Evolutionary conservation across 2,329 filamentous ascomycete species (phyloP).

Genomic region (Cercospora zeina): DNA sequence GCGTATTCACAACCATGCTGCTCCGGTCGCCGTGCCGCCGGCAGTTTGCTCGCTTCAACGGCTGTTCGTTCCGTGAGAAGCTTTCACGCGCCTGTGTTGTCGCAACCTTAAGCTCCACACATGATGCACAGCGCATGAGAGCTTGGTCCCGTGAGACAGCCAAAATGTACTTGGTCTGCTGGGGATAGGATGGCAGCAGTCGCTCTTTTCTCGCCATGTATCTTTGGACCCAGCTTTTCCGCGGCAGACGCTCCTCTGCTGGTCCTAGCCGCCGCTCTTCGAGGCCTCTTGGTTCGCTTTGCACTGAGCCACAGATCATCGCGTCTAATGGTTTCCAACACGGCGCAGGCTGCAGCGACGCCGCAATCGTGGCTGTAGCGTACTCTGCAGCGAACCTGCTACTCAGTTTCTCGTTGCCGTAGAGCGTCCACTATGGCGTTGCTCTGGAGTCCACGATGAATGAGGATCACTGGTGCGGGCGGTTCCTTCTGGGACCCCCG

Average conservation of each 20-base stretch:
- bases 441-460: constrained; percentile 18
- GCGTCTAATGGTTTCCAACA: constrained; percentile 6
- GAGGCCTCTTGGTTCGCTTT: not conserved
- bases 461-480: constrained; percentile 16
- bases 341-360: constrained; percentile 14
- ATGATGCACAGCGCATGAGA: constrained; percentile 17
- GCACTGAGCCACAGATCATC: constrained; percentile 7
- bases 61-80: constrained; percentile 15
- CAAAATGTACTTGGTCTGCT: constrained; percentile 7
- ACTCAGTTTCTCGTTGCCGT: not conserved
- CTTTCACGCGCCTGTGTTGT: constrained; percentile 5
- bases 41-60: constrained; percentile 12
- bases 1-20: too few relatives aligned
- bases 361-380: constrained; percentile 9
- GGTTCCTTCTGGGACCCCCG: constrained; percentile 8
- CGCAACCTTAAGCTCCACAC: constrained; percentile 17
- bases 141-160: constrained; percentile 10
- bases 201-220: constrained; percentile 20
- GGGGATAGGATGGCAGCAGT: constrained; percentile 16
- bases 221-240: constrained; percentile 6
- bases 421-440: constrained; percentile 18
- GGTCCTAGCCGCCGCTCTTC: constrained; percentile 3
- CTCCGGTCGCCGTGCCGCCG: not conserved
- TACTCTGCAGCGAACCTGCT: constrained; percentile 1
- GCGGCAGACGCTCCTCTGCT: not conserved